phyloP scores from a whole-genome alignment of 192 early-diverging fungal genomes.

The Mortierella claussenii region DNA sequence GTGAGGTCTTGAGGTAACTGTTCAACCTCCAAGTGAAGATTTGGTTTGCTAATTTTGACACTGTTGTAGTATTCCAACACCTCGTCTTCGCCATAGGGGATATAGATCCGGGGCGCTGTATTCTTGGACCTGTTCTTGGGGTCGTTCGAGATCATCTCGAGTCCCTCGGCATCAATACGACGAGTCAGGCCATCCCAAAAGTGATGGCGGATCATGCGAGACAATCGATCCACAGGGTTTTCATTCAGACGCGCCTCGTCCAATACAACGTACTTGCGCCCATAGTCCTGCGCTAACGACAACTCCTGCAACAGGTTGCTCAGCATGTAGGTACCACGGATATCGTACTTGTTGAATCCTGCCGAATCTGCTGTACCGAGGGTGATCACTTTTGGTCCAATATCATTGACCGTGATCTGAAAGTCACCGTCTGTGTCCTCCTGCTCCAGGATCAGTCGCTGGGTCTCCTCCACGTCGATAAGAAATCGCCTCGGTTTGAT shows the following conservation, averaged over 20 bases:
- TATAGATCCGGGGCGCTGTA: conserved; percentile 89
- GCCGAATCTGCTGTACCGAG: conserved; percentile 87
- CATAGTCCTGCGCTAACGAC: conserved; percentile 88
- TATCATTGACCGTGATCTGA: conserved; percentile 94
- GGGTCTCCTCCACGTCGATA: conserved; percentile 87
- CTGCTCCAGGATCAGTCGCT: conserved; percentile 82
- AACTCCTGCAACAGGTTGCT: conserved; percentile 97
- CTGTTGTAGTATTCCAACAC: conserved; percentile 83
- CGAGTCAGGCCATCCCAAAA: conserved; percentile 98
- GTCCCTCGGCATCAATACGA: conserved; percentile 83
- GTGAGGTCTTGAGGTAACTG: conserved; percentile 87
- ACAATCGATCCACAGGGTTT: conserved; percentile 92
- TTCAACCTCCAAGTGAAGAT: conserved; percentile 83
- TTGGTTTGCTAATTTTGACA: conserved; percentile 69
- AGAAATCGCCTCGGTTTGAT: conserved; percentile 78
- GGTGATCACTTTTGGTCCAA: conserved; percentile 88
- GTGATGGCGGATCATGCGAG: conserved; percentile 88
- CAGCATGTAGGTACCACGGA: conserved; percentile 95
- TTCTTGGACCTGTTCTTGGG: conserved; percentile 88
- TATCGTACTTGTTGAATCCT: conserved; percentile 88
- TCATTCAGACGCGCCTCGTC: conserved; percentile 92
- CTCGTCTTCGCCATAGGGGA: conserved; percentile 85
- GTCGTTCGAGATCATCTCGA: conserved; percentile 92
- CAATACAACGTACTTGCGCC: conserved; percentile 86
- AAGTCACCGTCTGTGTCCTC: conserved; percentile 96